phyloP scores from a whole-genome alignment of 306 rosid genomes.

The Vicia sativa region DNA sequence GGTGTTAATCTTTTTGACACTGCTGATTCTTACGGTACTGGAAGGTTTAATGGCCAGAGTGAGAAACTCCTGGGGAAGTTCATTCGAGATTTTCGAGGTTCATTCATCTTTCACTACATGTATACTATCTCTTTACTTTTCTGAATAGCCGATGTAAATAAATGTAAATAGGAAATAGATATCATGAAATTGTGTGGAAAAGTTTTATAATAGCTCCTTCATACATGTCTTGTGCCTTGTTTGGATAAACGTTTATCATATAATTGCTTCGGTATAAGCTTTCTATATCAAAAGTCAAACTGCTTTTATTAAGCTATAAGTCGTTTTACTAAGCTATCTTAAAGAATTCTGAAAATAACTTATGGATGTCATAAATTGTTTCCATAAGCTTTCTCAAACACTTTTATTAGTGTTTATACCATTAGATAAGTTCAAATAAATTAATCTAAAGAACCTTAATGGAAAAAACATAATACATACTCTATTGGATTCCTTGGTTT shows the following conservation, averaged over 20 bases:
- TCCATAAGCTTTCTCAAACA: neutral
- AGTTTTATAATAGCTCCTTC: neutral
- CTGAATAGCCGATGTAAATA: no score
- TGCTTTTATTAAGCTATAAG: neutral
- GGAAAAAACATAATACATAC: neutral
- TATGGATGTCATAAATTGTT: neutral
- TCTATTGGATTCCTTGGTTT: slow-evolving; percentile 8
- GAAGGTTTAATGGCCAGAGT: slow-evolving; percentile 86
- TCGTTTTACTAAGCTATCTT: no score
- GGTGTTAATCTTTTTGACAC: slow-evolving; percentile 92
- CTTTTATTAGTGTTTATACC: neutral
- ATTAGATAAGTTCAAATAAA: neutral
- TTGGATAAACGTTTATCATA: neutral
- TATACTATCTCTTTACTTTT: no score
- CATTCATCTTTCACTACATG: neutral
- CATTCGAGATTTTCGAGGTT: slow-evolving; percentile 73
- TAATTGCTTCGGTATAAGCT: neutral
- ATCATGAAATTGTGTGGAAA: neutral
- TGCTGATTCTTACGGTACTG: slow-evolving; percentile 95
- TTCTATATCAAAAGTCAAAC: neutral
- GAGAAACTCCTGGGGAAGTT: slow-evolving; percentile 86
- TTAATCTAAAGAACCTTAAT: neutral
- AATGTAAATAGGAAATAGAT: neutral
- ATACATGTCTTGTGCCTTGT: neutral
- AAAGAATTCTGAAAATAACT: no score